Evolutionary conservation across 1,284 basidiomycete genomes (phyloP).

Genomic region (Malassezia cuniculi): DNA sequence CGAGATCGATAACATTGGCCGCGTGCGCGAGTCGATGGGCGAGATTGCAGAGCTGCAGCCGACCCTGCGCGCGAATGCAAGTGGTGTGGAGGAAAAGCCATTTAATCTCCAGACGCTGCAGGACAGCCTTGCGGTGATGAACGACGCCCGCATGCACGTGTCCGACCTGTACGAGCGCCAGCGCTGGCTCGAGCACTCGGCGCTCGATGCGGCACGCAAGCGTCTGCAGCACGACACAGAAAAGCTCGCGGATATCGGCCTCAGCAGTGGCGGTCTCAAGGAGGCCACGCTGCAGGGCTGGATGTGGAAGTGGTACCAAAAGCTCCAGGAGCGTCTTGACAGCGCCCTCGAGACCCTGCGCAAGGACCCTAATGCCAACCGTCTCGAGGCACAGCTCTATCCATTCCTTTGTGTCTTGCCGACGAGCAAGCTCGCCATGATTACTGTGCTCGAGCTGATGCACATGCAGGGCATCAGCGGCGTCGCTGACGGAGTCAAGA

Average conservation of each 20-base stretch:
- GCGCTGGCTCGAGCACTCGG: slow-evolving; percentile 40
- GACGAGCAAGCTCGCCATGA: slow-evolving; percentile 67
- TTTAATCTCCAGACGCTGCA: slow-evolving; percentile 34
- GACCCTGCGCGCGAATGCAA: slow-evolving; percentile 12
- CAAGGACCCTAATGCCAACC: background rate
- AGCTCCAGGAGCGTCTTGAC: slow-evolving; percentile 22
- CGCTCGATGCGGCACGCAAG: slow-evolving; percentile 35
- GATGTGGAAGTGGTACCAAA: slow-evolving; percentile 44
- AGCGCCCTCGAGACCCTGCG: background rate
- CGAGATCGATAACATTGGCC: slow-evolving; percentile 24
- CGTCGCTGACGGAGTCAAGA: slow-evolving; percentile 75
- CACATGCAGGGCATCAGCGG: slow-evolving; percentile 65
- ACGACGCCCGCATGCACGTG: slow-evolving; percentile 23
- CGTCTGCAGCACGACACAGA: slow-evolving; percentile 29
- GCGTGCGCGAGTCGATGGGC: slow-evolving; percentile 11
- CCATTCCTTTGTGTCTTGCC: slow-evolving; percentile 66
- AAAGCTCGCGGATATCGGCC: slow-evolving; percentile 30
- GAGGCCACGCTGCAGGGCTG: slow-evolving; percentile 32
- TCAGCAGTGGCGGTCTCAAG: slow-evolving; percentile 24
- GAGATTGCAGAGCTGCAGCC: slow-evolving; percentile 25
- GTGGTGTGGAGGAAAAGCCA: slow-evolving; percentile 21
- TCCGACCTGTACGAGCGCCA: slow-evolving; percentile 37
- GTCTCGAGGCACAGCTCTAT: slow-evolving; percentile 26
- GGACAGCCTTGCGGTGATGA: slow-evolving; percentile 33
- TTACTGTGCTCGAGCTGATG: slow-evolving; percentile 83